These are phyloP conservation scores for Cutaneotrichosporon dermatis DNA, from an alignment of 1,284 basidiomycete genomes.

Conservation along the genomic window DNA sequence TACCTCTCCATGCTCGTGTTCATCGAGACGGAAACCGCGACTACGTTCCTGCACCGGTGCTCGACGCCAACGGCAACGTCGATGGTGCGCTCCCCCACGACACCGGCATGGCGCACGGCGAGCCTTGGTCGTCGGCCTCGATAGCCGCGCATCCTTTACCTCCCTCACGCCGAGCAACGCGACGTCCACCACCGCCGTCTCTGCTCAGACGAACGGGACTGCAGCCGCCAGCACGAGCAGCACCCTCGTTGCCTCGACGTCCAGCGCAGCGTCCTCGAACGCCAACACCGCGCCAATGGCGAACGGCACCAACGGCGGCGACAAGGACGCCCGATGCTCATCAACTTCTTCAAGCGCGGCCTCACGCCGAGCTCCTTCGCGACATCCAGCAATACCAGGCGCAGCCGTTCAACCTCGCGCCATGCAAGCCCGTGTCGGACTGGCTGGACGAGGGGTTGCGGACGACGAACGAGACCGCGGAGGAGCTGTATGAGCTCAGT, in stretches of 20 bases:
- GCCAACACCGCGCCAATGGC: too few species aligned
- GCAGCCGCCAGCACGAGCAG: neutral
- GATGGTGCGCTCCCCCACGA: neutral
- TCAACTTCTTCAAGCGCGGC: slow-evolving; percentile 95
- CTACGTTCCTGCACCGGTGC: slow-evolving; percentile 54
- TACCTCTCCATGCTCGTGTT: slow-evolving; percentile 94
- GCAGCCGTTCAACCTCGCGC: slow-evolving; percentile 78
- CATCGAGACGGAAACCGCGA: slow-evolving; percentile 97
- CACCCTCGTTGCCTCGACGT: neutral
- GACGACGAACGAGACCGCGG: slow-evolving; percentile 35
- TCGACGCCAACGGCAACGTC: slow-evolving; percentile 1
- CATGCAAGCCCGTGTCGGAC: slow-evolving; percentile 63
- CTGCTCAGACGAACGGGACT: neutral
- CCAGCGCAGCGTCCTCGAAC: neutral
- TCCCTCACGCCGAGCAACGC: neutral
- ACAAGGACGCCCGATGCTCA: slow-evolving; percentile 50
- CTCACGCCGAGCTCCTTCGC: slow-evolving; percentile 87
- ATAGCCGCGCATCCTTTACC: neutral
- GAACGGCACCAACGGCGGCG: too few species aligned
- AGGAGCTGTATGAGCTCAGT: slow-evolving; percentile 79
- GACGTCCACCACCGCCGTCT: slow-evolving; percentile 7
- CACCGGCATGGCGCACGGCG: neutral
- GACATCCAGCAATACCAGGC: slow-evolving; percentile 96
- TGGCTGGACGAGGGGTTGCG: slow-evolving; percentile 77
- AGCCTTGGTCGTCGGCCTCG: neutral